Evolutionary conservation across 805 yeast species (phyloP).

Genomic region (Metschnikowia anglica): DNA sequence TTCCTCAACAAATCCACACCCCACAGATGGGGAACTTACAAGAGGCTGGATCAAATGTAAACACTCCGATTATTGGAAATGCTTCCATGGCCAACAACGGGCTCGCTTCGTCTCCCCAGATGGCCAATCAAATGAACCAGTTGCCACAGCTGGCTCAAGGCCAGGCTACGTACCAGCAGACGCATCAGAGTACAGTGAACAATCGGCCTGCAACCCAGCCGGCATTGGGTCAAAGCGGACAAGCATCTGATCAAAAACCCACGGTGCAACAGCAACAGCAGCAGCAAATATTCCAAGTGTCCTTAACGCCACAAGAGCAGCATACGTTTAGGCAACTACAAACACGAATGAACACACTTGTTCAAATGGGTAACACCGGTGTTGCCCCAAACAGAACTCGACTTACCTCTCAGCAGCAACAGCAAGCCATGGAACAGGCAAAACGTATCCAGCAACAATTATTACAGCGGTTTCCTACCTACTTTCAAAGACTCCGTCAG

Average conservation of each 20-base stretch:
- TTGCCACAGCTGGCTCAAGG: conserved; percentile 14
- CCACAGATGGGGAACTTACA: conserved; percentile 16
- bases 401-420: conserved; percentile 44
- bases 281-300: conserved; percentile 45
- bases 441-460: conserved; percentile 38
- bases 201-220: conserved; percentile 19
- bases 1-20: conserved; percentile 10
- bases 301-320: conserved; percentile 43
- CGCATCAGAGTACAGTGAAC: conserved; percentile 5
- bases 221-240: conserved; percentile 8
- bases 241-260: conserved; percentile 14
- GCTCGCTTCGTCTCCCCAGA: conserved; percentile 15
- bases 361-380: conserved; percentile 44
- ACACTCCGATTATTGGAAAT: conserved; percentile 18
- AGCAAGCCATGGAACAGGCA: conserved; percentile 45
- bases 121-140: conserved; percentile 13
- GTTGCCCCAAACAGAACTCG: conserved; percentile 43
- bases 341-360: conserved; percentile 39
- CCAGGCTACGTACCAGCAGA: conserved; percentile 9
- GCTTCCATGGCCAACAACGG: conserved; percentile 14
- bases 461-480: conserved; percentile 36
- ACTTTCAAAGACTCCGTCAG: conserved; percentile 39
- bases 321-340: conserved; percentile 42
- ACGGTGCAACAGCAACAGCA: conserved; percentile 36
- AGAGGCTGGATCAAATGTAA: conserved; percentile 15